A percentile compares a stretch with the other conserved stretches of the same genome.
These are phyloP conservation scores for Macrolepiota fuliginosa DNA, from an alignment of 768 basidiomycete genomes.

Conservation along the genomic window DNA sequence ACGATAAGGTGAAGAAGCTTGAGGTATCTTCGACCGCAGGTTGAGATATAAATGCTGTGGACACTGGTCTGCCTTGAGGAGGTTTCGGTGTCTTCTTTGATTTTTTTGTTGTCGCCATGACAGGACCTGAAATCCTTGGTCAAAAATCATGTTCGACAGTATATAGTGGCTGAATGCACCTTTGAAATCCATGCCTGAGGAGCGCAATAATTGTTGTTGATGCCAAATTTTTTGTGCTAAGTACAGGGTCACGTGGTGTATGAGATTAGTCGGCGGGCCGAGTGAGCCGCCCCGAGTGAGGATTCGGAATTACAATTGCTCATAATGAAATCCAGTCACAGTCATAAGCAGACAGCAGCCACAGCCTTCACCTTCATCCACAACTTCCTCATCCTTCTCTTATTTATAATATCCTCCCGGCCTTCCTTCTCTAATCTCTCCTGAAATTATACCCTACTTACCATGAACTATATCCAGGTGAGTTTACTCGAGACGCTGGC, in stretches of 20 bases:
- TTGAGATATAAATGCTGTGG: constrained; percentile 56
- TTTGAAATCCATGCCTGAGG: not conserved
- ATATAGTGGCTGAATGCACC: not conserved
- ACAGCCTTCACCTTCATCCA: constrained; percentile 9
- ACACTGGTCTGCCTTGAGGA: constrained; percentile 46
- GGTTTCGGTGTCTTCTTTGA: constrained; percentile 59
- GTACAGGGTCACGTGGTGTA: not conserved
- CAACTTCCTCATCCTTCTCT: constrained; percentile 8
- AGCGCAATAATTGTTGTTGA: not conserved
- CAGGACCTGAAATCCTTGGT: constrained; percentile 1
- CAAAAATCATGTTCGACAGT: not conserved
- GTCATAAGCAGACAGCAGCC: constrained; percentile 1
- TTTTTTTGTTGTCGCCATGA: constrained; percentile 44
- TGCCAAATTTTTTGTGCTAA: constrained; percentile 12
- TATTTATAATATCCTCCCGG: constrained; percentile 1
- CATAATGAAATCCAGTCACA: not conserved
- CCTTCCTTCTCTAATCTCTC: not conserved
- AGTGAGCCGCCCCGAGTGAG: constrained; percentile 5
- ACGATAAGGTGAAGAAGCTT: constrained; percentile 40
- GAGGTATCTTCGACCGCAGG: constrained; percentile 49
- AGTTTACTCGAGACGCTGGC: constrained; percentile 12
- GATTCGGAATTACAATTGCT: not conserved
- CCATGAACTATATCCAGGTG: constrained; percentile 58
- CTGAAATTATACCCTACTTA: not conserved
- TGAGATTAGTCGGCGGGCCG: constrained; percentile 2